Evolutionary conservation across 2,329 filamentous ascomycete genomes (phyloP).

Genomic region (Thielaviopsis euricoi): DNA sequence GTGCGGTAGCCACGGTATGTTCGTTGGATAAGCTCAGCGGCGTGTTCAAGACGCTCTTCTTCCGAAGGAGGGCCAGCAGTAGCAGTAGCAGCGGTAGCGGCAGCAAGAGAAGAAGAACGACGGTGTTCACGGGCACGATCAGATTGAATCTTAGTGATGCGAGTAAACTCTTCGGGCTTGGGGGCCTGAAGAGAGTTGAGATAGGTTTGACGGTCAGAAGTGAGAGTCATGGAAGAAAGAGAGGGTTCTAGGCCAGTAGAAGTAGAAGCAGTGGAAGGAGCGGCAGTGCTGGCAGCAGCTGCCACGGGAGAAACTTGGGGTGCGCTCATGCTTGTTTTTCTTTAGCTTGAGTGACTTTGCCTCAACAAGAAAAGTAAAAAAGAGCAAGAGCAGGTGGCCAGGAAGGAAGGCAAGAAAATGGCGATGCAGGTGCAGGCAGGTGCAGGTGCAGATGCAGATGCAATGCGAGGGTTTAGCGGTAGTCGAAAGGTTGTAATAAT

Average conservation of each 20-base stretch:
- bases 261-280: background rate
- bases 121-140: slow-evolving; percentile 26
- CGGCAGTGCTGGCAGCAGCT: background rate
- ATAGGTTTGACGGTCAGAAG: slow-evolving; percentile 23
- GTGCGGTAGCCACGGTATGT: slow-evolving; percentile 64
- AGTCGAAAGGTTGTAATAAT: background rate
- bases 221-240: background rate
- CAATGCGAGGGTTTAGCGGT: background rate
- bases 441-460: background rate
- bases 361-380: background rate
- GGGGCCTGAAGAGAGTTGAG: slow-evolving; percentile 34
- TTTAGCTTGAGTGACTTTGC: background rate
- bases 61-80: slow-evolving; percentile 8
- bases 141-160: slow-evolving; percentile 33
- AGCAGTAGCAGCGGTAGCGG: background rate
- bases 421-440: background rate
- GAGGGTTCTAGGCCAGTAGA: background rate
- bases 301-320: background rate
- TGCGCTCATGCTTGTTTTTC: background rate
- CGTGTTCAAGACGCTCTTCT: slow-evolving; percentile 19
- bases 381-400: background rate
- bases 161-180: slow-evolving; percentile 28
- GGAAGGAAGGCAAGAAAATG: background rate
- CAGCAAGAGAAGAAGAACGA: background rate
- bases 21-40: slow-evolving; percentile 46